Conservation (phyloP, 2,329 filamentous ascomycete species). For the Colletotrichum liriopes region DNA sequence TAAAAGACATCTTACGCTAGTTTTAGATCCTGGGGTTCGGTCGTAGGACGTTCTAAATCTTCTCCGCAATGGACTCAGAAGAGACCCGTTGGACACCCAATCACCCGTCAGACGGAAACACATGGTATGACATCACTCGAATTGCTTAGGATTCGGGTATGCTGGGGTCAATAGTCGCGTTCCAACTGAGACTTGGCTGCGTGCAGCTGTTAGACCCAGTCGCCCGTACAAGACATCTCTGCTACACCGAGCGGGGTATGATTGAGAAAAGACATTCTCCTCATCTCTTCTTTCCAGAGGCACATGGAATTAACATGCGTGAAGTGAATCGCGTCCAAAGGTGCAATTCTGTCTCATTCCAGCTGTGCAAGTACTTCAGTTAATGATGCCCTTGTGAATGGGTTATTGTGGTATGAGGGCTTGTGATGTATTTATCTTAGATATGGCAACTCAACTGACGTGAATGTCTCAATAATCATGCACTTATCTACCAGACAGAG, state of each 20-base stretch:
- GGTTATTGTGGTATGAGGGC: background rate
- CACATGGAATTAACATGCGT: background rate
- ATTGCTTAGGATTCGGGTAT: background rate
- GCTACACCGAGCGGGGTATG: background rate
- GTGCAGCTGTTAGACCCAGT: background rate
- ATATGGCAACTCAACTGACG: background rate
- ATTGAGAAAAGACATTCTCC: background rate
- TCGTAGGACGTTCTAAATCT: background rate
- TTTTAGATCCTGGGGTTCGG: background rate
- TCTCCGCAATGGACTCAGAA: background rate
- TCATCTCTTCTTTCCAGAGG: background rate
- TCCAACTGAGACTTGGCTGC: conserved; percentile 13
- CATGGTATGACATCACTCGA: background rate
- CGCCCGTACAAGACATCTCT: conserved; percentile 3
- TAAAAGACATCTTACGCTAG: too few relatives aligned
- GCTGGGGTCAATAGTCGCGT: background rate
- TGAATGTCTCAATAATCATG: background rate
- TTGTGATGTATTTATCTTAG: too few relatives aligned
- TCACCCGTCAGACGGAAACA: background rate
- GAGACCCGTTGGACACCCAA: background rate
- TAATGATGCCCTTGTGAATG: background rate
- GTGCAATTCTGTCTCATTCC: background rate
- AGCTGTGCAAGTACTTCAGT: background rate
- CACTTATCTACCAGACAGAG: background rate
- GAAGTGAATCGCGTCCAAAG: background rate